Evolutionary conservation across 2,329 filamentous ascomycete species (phyloP).

Genomic region (Cytospora mali): DNA sequence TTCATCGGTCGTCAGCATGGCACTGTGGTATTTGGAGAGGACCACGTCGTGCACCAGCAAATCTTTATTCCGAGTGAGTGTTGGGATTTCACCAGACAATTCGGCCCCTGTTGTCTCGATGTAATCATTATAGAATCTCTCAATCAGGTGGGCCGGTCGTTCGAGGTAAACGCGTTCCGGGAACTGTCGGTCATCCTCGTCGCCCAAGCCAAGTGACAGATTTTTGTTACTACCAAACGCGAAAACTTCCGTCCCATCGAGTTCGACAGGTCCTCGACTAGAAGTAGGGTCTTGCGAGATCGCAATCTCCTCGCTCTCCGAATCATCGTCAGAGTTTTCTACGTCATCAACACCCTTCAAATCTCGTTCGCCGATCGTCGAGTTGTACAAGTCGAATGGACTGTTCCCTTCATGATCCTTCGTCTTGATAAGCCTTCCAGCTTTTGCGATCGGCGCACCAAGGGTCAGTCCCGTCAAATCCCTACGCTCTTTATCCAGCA

Average conservation of each 20-base stretch:
- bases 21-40: constrained; percentile 90
- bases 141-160: constrained; percentile 76
- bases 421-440: constrained; percentile 82
- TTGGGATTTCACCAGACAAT: constrained; percentile 62
- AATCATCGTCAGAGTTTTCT: constrained; percentile 53
- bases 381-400: constrained; percentile 89
- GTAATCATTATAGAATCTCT: constrained; percentile 72
- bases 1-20: constrained; percentile 82
- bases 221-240: constrained; percentile 98
- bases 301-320: constrained; percentile 55
- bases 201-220: constrained; percentile 87
- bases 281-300: constrained; percentile 24
- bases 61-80: constrained; percentile 70
- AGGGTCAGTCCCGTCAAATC: constrained; percentile 63
- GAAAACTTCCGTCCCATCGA: constrained; percentile 78
- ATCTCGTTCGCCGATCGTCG: constrained; percentile 80
- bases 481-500: constrained; percentile 76
- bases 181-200: constrained; percentile 91
- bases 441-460: constrained; percentile 60
- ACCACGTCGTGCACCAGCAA: constrained; percentile 78
- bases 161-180: constrained; percentile 80
- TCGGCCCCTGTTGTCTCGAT: constrained; percentile 50
- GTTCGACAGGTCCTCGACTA: constrained; percentile 29
- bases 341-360: constrained; percentile 48
- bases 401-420: constrained; percentile 96